phyloP scores from a whole-genome alignment of 2,329 filamentous ascomycete species.

The Myrmaecium sp. region DNA sequence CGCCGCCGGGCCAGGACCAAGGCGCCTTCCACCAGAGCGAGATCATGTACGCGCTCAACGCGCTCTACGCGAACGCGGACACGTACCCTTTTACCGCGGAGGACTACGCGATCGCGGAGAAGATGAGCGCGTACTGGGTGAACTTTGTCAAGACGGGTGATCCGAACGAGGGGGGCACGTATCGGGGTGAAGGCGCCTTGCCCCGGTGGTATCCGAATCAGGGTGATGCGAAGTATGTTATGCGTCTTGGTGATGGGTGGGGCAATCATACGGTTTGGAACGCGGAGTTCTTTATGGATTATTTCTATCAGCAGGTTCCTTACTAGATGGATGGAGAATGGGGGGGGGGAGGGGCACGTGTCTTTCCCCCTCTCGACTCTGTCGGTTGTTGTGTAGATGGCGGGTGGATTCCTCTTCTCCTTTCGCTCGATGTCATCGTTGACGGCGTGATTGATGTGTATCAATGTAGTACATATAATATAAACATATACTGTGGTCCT shows the following conservation, averaged over 20 bases:
- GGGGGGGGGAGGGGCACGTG: neutral
- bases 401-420: slow-evolving; percentile 1
- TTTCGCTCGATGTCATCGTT: neutral
- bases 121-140: slow-evolving; percentile 18
- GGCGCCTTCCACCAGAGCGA: slow-evolving; percentile 23
- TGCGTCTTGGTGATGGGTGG: neutral
- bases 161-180: slow-evolving; percentile 4
- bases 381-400: too few species aligned
- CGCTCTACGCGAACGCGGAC: slow-evolving; percentile 13
- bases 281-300: neutral
- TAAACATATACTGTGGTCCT: too few species aligned
- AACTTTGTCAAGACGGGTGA: slow-evolving; percentile 18
- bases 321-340: neutral
- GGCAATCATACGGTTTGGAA: neutral
- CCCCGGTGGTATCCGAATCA: neutral
- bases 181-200: neutral
- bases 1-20: slow-evolving; percentile 17
- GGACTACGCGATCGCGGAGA: slow-evolving; percentile 14
- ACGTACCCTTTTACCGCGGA: slow-evolving; percentile 13
- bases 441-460: too few species aligned
- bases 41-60: slow-evolving; percentile 22
- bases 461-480: too few species aligned
- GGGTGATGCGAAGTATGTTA: neutral
- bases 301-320: neutral
- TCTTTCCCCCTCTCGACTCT: neutral